phyloP scores from a whole-genome alignment of 176 grass and related monocot genomes.

The Phoenix roebelenii region DNA sequence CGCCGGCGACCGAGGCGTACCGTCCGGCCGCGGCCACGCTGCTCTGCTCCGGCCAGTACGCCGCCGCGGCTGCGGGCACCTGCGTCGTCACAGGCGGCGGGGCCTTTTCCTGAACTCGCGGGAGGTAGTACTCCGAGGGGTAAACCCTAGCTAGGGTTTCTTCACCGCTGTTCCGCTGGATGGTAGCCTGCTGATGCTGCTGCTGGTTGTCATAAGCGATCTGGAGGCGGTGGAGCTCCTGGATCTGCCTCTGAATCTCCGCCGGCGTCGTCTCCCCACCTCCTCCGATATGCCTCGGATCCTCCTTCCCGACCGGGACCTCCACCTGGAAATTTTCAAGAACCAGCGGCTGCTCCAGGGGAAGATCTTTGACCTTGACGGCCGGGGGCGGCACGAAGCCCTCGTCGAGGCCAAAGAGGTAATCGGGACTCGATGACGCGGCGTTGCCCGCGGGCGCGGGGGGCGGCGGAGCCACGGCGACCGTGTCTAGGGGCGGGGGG shows the following conservation, averaged over 20 bases:
- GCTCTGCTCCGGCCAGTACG: too few species aligned
- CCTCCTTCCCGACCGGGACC: constrained; percentile 13
- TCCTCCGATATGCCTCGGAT: neutral
- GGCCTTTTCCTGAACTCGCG: constrained; percentile 53
- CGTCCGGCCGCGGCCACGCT: neutral
- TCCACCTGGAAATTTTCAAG: too few species aligned
- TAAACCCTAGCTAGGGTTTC: constrained; percentile 52
- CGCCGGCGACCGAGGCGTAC: constrained; percentile 8
- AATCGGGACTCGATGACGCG: constrained; percentile 36
- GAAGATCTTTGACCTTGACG: constrained; percentile 64
- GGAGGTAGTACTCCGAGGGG: constrained; percentile 37
- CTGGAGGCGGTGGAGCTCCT: constrained; percentile 61
- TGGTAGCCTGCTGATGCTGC: constrained; percentile 17
- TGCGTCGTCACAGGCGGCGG: constrained; percentile 12
- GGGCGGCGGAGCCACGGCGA: constrained; percentile 2
- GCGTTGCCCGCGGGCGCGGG: neutral
- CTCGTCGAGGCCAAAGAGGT: constrained; percentile 69
- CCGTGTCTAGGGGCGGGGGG: constrained; percentile 5
- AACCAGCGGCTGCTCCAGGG: constrained; percentile 8
- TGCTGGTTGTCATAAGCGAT: constrained; percentile 27
- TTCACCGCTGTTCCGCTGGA: constrained; percentile 48
- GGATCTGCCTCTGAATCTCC: constrained; percentile 65
- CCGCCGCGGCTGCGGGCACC: constrained; percentile 27
- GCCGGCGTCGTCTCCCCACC: neutral
- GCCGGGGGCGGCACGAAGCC: constrained; percentile 70